Conservation (phyloP, 192 early-diverging fungal genomes). For the Podila verticillata region DNA sequence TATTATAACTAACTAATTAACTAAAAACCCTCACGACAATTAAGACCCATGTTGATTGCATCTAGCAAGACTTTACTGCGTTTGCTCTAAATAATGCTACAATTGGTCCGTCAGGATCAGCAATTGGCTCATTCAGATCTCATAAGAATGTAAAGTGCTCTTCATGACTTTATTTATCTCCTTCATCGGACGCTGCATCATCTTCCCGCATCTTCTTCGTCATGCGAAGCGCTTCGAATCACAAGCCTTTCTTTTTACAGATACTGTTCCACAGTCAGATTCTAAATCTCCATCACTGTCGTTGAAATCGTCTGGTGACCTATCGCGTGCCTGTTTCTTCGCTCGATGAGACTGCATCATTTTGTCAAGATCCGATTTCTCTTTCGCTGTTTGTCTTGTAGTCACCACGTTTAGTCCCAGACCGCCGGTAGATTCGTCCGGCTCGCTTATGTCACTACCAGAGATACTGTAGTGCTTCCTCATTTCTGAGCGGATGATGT, state of each 20-base stretch:
- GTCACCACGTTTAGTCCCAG: slow-evolving; percentile 10
- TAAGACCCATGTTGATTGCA: no score
- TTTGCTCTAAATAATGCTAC: no score
- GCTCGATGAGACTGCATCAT: no score
- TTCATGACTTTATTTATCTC: no score
- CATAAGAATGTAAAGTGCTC: no score
- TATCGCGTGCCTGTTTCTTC: background rate
- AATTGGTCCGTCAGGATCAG: no score
- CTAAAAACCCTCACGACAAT: no score
- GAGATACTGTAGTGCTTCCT: slow-evolving; percentile 7
- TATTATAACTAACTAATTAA: no score
- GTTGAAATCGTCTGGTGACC: background rate
- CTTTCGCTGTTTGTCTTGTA: slow-evolving; percentile 6
- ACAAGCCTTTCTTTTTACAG: slow-evolving; percentile 1
- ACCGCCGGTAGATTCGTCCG: slow-evolving; percentile 15
- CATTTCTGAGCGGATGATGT: slow-evolving; percentile 3
- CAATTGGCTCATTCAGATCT: no score
- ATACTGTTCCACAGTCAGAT: background rate
- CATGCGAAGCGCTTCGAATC: background rate
- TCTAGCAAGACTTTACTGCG: no score
- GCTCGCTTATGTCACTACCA: background rate
- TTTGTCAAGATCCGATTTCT: background rate
- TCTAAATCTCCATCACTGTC: background rate
- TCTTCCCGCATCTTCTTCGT: slow-evolving; percentile 3
- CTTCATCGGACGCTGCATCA: no score